Conservation (phyloP, 2,329 filamentous ascomycete genomes). For the Fusarium guadeloupense region DNA sequence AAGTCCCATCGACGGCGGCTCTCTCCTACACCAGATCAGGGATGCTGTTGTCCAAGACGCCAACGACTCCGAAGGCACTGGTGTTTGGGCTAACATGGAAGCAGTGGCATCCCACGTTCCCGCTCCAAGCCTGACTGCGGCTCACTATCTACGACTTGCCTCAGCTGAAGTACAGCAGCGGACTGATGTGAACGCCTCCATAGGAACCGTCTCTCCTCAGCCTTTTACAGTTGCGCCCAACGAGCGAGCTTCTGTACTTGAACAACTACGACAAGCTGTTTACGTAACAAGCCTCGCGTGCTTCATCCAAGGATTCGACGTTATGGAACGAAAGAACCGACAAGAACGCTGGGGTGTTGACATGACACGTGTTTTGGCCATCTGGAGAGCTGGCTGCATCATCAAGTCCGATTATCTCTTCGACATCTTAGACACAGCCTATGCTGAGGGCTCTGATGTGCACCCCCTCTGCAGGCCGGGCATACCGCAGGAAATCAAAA, state of each 20-base stretch:
- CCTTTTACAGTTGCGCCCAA: not conserved
- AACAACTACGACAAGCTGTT: slow-evolving; percentile 67
- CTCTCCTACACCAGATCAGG: slow-evolving; percentile 68
- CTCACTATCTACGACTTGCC: slow-evolving; percentile 70
- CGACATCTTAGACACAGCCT: slow-evolving; percentile 63
- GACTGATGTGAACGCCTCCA: slow-evolving; percentile 52
- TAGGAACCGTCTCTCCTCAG: not conserved
- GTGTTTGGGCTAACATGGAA: slow-evolving; percentile 71
- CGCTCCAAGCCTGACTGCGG: slow-evolving; percentile 68
- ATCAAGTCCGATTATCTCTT: slow-evolving; percentile 74
- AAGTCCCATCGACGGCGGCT: slow-evolving; percentile 50
- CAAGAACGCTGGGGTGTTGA: slow-evolving; percentile 68
- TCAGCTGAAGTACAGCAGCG: slow-evolving; percentile 69
- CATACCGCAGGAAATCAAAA: slow-evolving; percentile 60
- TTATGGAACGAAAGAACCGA: slow-evolving; percentile 67
- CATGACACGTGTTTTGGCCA: slow-evolving; percentile 61
- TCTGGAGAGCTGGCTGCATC: slow-evolving; percentile 77
- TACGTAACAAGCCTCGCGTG: slow-evolving; percentile 69
- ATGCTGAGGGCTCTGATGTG: slow-evolving; percentile 52
- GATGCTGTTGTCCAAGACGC: slow-evolving; percentile 78
- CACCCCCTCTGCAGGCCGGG: slow-evolving; percentile 7
- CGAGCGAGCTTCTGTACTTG: slow-evolving; percentile 51
- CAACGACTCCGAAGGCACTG: slow-evolving; percentile 72
- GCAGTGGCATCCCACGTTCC: slow-evolving; percentile 69
- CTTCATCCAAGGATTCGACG: slow-evolving; percentile 72